Conservation (phyloP, 148 eudicot species). For the Agrostemma githago region DNA sequence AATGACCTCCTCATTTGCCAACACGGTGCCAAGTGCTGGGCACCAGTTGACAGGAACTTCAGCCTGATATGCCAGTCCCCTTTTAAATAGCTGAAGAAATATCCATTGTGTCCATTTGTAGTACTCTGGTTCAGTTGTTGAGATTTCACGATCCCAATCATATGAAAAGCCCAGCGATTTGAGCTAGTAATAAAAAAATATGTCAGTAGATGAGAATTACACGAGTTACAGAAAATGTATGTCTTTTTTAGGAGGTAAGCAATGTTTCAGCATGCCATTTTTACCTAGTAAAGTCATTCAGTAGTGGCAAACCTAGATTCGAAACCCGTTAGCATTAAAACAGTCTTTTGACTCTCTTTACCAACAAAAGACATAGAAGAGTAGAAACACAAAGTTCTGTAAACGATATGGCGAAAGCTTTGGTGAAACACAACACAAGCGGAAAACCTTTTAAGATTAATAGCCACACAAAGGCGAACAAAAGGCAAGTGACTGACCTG, state of each 20-base stretch:
- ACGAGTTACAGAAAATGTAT: slow-evolving; percentile 5
- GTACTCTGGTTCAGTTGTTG: slow-evolving; percentile 94
- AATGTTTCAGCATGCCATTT: not conserved
- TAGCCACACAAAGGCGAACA: not conserved
- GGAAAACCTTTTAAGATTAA: not conserved
- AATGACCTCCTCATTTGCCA: slow-evolving; percentile 97
- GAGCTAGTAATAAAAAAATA: slow-evolving; percentile 47
- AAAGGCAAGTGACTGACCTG: slow-evolving; percentile 47
- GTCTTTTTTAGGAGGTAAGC: slow-evolving; percentile 8
- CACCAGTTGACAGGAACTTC: slow-evolving; percentile 99
- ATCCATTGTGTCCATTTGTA: slow-evolving; percentile 99
- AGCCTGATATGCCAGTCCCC: slow-evolving; percentile 98
- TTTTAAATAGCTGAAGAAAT: slow-evolving; percentile 87
- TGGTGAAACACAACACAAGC: not conserved
- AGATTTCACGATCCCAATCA: slow-evolving; percentile 99
- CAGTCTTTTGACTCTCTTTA: no score
- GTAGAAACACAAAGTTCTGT: not conserved
- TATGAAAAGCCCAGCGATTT: slow-evolving; percentile 93
- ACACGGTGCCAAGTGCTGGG: slow-evolving; percentile 96
- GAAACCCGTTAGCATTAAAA: no score
- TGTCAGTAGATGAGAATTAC: slow-evolving; percentile 14
- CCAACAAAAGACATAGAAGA: no score
- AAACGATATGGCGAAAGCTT: not conserved
- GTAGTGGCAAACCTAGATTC: not conserved
- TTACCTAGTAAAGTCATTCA: not conserved